phyloP scores from a whole-genome alignment of 2,329 filamentous ascomycete genomes.

The Hypomyces rosellus region DNA sequence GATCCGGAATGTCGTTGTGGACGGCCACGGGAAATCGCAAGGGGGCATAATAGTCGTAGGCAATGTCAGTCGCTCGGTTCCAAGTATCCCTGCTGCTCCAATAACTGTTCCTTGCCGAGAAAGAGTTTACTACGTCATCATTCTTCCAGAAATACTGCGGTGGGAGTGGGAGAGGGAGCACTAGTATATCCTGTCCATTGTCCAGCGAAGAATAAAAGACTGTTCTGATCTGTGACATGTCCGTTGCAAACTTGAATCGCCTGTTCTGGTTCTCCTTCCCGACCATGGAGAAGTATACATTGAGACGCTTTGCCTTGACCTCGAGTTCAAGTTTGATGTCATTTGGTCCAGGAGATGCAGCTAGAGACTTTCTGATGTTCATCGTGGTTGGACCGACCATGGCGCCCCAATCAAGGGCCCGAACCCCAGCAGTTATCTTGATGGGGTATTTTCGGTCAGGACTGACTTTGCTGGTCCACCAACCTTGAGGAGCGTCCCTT shows the following conservation, averaged over 20 bases:
- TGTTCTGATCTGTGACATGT: slow-evolving; percentile 40
- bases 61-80: slow-evolving; percentile 43
- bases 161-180: slow-evolving; percentile 44
- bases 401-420: slow-evolving; percentile 56
- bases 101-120: slow-evolving; percentile 21
- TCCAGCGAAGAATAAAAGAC: slow-evolving; percentile 29
- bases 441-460: slow-evolving; percentile 21
- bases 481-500: slow-evolving; percentile 9
- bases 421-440: slow-evolving; percentile 36
- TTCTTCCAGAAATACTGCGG: slow-evolving; percentile 41
- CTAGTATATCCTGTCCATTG: slow-evolving; percentile 30
- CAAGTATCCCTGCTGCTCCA: slow-evolving; percentile 42
- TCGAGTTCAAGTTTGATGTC: slow-evolving; percentile 26
- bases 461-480: slow-evolving; percentile 1
- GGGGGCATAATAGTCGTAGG: slow-evolving; percentile 26
- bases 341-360: background rate
- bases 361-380: slow-evolving; percentile 48
- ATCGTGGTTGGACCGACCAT: slow-evolving; percentile 48
- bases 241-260: slow-evolving; percentile 37
- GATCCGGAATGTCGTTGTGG: background rate
- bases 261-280: slow-evolving; percentile 14
- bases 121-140: slow-evolving; percentile 25
- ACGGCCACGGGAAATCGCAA: slow-evolving; percentile 17
- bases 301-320: slow-evolving; percentile 22
- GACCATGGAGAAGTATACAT: slow-evolving; percentile 24